Evolutionary conservation across 2,329 filamentous ascomycete genomes (phyloP).

Genomic region (Endoconidiophora polonica): DNA sequence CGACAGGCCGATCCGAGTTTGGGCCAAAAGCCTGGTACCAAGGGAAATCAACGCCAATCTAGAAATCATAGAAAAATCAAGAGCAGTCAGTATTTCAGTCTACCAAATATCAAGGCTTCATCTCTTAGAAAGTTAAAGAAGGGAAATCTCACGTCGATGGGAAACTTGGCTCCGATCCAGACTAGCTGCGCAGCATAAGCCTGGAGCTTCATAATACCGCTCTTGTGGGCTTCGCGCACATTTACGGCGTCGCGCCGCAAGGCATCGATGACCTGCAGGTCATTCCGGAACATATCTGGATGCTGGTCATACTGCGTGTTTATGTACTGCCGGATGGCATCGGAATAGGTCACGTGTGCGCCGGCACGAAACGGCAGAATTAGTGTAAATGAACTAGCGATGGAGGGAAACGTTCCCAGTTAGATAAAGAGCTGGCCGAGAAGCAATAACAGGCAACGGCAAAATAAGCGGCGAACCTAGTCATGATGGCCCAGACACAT

Average conservation of each 20-base stretch:
- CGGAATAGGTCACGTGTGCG: constrained; percentile 58
- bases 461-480: neutral
- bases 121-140: neutral
- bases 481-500: neutral
- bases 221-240: constrained; percentile 72
- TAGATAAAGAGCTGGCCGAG: neutral
- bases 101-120: no score
- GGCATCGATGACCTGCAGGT: constrained; percentile 68
- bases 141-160: constrained; percentile 54
- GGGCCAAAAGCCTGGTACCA: constrained; percentile 94
- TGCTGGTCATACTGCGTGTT: constrained; percentile 97
- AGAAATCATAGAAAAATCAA: constrained; percentile 1
- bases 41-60: constrained; percentile 88
- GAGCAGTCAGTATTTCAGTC: no score
- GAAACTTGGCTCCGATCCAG: constrained; percentile 91
- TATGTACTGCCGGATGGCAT: constrained; percentile 85
- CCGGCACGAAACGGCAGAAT: constrained; percentile 80
- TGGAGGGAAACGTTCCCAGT: neutral
- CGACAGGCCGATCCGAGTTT: constrained; percentile 57
- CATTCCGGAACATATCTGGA: constrained; percentile 85
- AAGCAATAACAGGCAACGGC: neutral
- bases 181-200: constrained; percentile 82
- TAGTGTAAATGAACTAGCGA: constrained; percentile 38
- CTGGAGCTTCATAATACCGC: constrained; percentile 75
- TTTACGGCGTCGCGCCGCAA: constrained; percentile 76